These are phyloP conservation scores for Gymnopilus dilepis DNA, from an alignment of 768 basidiomycete genomes.

Conservation along the genomic window DNA sequence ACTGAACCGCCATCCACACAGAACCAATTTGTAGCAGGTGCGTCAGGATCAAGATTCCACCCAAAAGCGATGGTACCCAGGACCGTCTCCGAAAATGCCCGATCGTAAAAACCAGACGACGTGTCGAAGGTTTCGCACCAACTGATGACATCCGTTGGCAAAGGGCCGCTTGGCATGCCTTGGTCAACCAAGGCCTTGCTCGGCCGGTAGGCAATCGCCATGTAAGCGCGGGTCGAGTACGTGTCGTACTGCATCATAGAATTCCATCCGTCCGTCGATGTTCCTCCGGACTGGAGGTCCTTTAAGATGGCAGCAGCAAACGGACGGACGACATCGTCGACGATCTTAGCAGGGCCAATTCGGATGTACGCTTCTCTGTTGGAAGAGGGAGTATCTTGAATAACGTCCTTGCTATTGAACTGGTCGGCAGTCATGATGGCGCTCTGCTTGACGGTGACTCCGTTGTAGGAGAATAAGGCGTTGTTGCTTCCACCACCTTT, in stretches of 20 bases:
- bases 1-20: slow-evolving; percentile 15
- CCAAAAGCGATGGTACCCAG: slow-evolving; percentile 26
- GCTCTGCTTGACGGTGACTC: slow-evolving; percentile 8
- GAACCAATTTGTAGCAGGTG: slow-evolving; percentile 4
- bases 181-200: slow-evolving; percentile 1
- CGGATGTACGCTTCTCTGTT: slow-evolving; percentile 8
- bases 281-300: slow-evolving; percentile 25
- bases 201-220: slow-evolving; percentile 26
- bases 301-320: slow-evolving; percentile 27
- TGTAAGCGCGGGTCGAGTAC: slow-evolving; percentile 34
- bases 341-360: slow-evolving; percentile 15
- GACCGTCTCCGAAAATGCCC: slow-evolving; percentile 39
- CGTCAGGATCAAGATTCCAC: neutral
- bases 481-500: neutral
- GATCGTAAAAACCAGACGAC: slow-evolving; percentile 38
- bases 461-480: slow-evolving; percentile 14
- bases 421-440: slow-evolving; percentile 15
- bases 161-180: slow-evolving; percentile 2
- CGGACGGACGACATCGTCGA: slow-evolving; percentile 25
- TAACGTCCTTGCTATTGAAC: slow-evolving; percentile 9
- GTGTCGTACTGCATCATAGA: slow-evolving; percentile 31
- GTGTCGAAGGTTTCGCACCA: slow-evolving; percentile 41
- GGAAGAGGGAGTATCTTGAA: neutral
- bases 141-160: slow-evolving; percentile 29
- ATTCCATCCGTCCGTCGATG: slow-evolving; percentile 27